Percentiles rank a stretch among this genome's conserved stretches.
phyloP scores from a whole-genome alignment of 345 rosid genomes.

The Eucalyptus paniculata region DNA sequence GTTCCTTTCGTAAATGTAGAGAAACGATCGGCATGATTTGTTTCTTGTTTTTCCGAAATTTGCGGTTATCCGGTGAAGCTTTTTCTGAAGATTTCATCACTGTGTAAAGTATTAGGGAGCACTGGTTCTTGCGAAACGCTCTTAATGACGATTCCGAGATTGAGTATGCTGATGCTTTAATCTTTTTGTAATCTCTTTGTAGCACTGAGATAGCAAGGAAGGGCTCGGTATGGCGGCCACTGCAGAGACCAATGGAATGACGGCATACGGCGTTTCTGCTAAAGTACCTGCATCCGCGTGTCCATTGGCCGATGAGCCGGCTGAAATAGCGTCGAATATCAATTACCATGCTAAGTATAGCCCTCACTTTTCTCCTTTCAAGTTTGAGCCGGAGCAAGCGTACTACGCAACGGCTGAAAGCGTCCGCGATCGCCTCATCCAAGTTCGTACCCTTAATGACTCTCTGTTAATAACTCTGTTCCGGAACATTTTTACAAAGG shows the following conservation, averaged over 20 bases:
- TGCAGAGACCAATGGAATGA: constrained; percentile 2
- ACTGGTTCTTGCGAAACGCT: background rate
- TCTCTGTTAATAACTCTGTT: background rate
- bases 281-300: constrained; percentile 43
- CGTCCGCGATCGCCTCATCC: constrained; percentile 82
- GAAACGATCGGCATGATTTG: background rate
- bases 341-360: constrained; percentile 61
- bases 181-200: background rate
- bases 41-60: background rate
- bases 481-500: background rate
- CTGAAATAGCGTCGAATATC: constrained; percentile 70
- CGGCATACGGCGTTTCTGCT: constrained; percentile 10
- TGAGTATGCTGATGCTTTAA: background rate
- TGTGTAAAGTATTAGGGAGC: background rate
- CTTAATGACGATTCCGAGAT: background rate
- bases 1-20: background rate
- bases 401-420: constrained; percentile 81
- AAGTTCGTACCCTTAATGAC: constrained; percentile 12
- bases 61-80: background rate
- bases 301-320: constrained; percentile 44
- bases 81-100: background rate
- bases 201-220: background rate
- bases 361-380: constrained; percentile 94
- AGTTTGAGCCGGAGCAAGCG: constrained; percentile 84
- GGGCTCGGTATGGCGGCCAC: constrained; percentile 21